phyloP scores from a whole-genome alignment of 371 early-diverging fungal genomes.

The Saksenaea oblongispora region DNA sequence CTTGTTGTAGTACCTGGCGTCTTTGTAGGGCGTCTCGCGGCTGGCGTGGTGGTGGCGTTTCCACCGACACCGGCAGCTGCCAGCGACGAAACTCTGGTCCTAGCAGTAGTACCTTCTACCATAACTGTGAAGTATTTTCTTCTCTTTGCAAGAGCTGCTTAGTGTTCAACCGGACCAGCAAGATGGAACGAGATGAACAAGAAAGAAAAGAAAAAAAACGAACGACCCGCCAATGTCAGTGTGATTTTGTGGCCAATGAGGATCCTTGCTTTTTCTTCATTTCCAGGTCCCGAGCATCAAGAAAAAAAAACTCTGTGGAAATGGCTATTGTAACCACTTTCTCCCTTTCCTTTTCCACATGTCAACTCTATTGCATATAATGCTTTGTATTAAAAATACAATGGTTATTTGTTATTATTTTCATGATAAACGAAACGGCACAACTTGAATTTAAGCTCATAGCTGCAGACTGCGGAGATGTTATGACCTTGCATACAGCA shows the following conservation, averaged over 20 bases:
- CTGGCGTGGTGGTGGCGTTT: constrained; percentile 9
- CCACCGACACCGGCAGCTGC: constrained; percentile 21
- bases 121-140: not conserved
- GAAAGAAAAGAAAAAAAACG: not conserved
- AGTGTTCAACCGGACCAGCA: not conserved
- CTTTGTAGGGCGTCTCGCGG: constrained; percentile 15
- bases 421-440: not conserved
- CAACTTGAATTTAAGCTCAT: not conserved
- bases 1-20: constrained; percentile 9
- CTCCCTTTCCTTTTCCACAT: not conserved
- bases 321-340: not conserved
- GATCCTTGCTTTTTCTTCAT: not conserved
- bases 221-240: not conserved
- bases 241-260: not conserved
- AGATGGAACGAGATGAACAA: constrained; percentile 4
- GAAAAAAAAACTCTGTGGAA: constrained; percentile 4
- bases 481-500: not conserved
- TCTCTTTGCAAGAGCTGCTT: not conserved
- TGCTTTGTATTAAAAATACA: too few relatives aligned
- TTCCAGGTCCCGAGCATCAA: constrained; percentile 4
- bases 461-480: not conserved
- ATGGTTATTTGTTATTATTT: not conserved
- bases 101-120: constrained; percentile 20
- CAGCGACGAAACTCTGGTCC: constrained; percentile 22
- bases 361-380: not conserved